Base-by-base conservation (phyloP, 2,329 filamentous ascomycete genomes). In the Botrytis hyacinthi region DNA sequence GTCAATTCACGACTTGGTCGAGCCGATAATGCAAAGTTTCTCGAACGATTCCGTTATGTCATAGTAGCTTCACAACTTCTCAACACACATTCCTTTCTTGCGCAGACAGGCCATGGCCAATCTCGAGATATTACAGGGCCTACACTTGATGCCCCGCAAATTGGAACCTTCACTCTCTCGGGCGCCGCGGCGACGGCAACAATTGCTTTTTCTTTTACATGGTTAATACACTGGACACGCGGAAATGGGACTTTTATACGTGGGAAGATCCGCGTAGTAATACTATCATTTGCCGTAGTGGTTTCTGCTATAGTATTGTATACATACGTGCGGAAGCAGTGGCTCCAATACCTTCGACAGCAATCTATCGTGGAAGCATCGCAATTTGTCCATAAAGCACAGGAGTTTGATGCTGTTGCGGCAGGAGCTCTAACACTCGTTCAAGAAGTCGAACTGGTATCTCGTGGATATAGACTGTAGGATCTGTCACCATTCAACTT, bases 391-490 rank as follows among this genome's bases (percentile, higher is more conserved):
- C 86, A 88, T 65, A 91, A 90, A 79, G 90, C 94, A 57, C 93
- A 97, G 80, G 90, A 91, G 68, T 94, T 97, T 78, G 94, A 98
- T 82, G 89, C 91, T 59, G 91, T 91, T 35, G 90, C 89, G 59
- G 90, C 91, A 57, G 92, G 93, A 46, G 92, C 93, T 3, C 85
- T 97, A 72, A 90, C 92, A 54, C 87, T 97, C 74, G 91, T 98
- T 75, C 95, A 97, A 81, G 95, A 98, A 83, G 94, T 98, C n/a
- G 95, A 98, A 83, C 87, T 98, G 46, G 94, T 98, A 40, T 97
- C 95, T 44, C 90, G 95, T 78, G 95, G 95, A 35, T 98, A 97
- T 82, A 88, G 93, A 83, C 86, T 97, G 90, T 94, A 83, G 82
- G 90, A 84, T 46, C n/a, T 32, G 51, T 14, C 54, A 35, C 29